These are phyloP conservation scores for Rhodotorula graminis DNA, from an alignment of 768 basidiomycete species.

Conservation along the genomic window DNA sequence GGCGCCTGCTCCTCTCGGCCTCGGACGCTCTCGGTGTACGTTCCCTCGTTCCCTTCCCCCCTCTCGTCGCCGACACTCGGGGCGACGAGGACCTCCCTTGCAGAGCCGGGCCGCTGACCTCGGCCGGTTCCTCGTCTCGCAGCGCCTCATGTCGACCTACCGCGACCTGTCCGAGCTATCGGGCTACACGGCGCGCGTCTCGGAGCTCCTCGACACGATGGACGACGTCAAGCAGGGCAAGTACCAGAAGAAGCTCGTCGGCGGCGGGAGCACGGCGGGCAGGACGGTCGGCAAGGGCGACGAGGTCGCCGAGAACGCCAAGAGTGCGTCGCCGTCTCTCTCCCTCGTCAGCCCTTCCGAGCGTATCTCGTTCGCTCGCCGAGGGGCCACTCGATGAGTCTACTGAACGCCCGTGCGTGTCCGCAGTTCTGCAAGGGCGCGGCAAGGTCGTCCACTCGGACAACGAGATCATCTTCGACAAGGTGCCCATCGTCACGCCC, in stretches of 20 bases:
- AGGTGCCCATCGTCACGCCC: constrained; percentile 91
- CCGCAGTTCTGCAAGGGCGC: constrained; percentile 68
- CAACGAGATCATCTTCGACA: constrained; percentile 69
- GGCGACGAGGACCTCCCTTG: not conserved
- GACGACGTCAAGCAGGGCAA: constrained; percentile 73
- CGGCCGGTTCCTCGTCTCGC: not conserved
- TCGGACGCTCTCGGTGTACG: constrained; percentile 73
- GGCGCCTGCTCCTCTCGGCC: constrained; percentile 40
- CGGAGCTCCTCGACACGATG: constrained; percentile 83
- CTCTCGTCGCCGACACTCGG: too few relatives aligned
- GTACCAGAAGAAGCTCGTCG: constrained; percentile 82
- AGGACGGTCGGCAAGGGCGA: constrained; percentile 47
- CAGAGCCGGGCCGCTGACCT: too few relatives aligned
- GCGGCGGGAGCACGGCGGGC: constrained; percentile 41
- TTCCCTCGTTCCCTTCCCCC: not conserved
- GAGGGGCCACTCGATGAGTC: too few relatives aligned
- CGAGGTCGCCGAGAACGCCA: constrained; percentile 60
- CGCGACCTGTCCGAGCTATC: constrained; percentile 85
- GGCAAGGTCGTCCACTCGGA: constrained; percentile 78
- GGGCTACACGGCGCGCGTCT: constrained; percentile 89
- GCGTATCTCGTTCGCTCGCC: too few relatives aligned
- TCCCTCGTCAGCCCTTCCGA: too few relatives aligned
- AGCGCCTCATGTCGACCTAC: constrained; percentile 32
- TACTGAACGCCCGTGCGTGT: too few relatives aligned
- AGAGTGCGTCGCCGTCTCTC: constrained; percentile 55